Conservation (phyloP, 768 basidiomycete genomes). For the Pulveroboletus sp. region DNA sequence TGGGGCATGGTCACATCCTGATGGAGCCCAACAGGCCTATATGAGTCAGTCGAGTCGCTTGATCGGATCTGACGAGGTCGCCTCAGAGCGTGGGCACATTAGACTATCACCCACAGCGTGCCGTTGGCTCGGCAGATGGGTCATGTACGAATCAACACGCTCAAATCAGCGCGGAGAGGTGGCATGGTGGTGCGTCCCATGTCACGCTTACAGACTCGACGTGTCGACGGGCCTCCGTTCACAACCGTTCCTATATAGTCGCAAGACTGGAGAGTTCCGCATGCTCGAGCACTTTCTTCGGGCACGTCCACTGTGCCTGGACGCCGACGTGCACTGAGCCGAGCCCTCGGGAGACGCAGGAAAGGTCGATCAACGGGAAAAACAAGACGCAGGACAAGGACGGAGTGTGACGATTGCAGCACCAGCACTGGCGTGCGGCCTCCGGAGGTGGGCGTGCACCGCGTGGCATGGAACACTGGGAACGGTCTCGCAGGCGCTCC, state of each 20-base stretch:
- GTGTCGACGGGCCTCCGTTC: not conserved
- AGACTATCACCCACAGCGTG: slow-evolving; percentile 84
- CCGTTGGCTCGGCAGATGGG: slow-evolving; percentile 81
- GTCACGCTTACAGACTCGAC: not conserved
- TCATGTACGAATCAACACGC: slow-evolving; percentile 68
- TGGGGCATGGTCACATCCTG: slow-evolving; percentile 68
- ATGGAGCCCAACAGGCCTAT: slow-evolving; percentile 75
- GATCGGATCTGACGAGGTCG: not conserved
- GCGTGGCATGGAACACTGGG: slow-evolving; percentile 76
- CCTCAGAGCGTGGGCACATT: slow-evolving; percentile 66
- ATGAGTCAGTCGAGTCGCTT: slow-evolving; percentile 83
- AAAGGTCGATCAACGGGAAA: slow-evolving; percentile 32
- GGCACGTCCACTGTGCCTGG: slow-evolving; percentile 33
- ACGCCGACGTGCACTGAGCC: not conserved
- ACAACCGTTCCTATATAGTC: slow-evolving; percentile 79
- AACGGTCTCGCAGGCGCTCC: slow-evolving; percentile 58
- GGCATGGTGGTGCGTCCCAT: slow-evolving; percentile 58
- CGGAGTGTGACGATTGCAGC: slow-evolving; percentile 17
- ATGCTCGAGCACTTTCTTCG: slow-evolving; percentile 85
- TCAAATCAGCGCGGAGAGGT: slow-evolving; percentile 64
- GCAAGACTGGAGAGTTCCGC: slow-evolving; percentile 66
- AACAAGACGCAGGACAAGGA: slow-evolving; percentile 29
- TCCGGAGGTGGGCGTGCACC: slow-evolving; percentile 69
- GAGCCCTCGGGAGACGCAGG: slow-evolving; percentile 44
- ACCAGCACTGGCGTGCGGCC: slow-evolving; percentile 71